Evolutionary conservation across 2,329 filamentous ascomycete genomes (phyloP).

Genomic region (Talaromyces sp.): DNA sequence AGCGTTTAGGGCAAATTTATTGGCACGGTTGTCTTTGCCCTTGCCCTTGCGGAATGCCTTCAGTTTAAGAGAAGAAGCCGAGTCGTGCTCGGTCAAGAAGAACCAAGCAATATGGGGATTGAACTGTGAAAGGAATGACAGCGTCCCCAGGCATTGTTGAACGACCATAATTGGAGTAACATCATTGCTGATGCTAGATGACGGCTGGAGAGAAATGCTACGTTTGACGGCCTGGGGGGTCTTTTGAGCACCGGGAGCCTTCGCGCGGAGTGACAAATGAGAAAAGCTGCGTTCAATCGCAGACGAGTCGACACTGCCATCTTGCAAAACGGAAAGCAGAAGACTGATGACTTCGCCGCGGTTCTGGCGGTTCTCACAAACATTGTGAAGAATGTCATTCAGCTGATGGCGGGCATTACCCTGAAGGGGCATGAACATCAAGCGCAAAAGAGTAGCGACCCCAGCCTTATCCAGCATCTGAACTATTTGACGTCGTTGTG

Average conservation of each 20-base stretch:
- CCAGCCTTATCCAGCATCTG: slow-evolving; percentile 98
- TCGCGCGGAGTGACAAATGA: slow-evolving; percentile 87
- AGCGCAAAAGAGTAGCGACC: slow-evolving; percentile 90
- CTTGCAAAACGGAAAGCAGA: slow-evolving; percentile 88
- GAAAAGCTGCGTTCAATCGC: slow-evolving; percentile 95
- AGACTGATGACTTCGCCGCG: slow-evolving; percentile 91
- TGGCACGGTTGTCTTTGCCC: slow-evolving; percentile 77
- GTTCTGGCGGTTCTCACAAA: slow-evolving; percentile 96
- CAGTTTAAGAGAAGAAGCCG: slow-evolving; percentile 74
- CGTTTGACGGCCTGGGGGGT: slow-evolving; percentile 81
- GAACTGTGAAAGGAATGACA: slow-evolving; percentile 80
- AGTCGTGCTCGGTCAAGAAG: slow-evolving; percentile 93
- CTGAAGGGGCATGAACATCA: slow-evolving; percentile 96
- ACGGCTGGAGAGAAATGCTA: slow-evolving; percentile 64
- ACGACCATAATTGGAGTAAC: slow-evolving; percentile 93
- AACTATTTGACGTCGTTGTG: slow-evolving; percentile 77
- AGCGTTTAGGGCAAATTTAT: slow-evolving; percentile 90
- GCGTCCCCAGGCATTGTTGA: slow-evolving; percentile 86
- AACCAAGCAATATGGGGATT: slow-evolving; percentile 87
- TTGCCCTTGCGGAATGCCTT: slow-evolving; percentile 82
- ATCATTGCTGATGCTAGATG: slow-evolving; percentile 69
- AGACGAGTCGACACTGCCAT: slow-evolving; percentile 88
- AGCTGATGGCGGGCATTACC: slow-evolving; percentile 82
- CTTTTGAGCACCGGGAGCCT: slow-evolving; percentile 75
- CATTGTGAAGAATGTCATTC: slow-evolving; percentile 83